Evolutionary conservation across 768 basidiomycete species (phyloP).

Genomic region (Mycena galericulata): DNA sequence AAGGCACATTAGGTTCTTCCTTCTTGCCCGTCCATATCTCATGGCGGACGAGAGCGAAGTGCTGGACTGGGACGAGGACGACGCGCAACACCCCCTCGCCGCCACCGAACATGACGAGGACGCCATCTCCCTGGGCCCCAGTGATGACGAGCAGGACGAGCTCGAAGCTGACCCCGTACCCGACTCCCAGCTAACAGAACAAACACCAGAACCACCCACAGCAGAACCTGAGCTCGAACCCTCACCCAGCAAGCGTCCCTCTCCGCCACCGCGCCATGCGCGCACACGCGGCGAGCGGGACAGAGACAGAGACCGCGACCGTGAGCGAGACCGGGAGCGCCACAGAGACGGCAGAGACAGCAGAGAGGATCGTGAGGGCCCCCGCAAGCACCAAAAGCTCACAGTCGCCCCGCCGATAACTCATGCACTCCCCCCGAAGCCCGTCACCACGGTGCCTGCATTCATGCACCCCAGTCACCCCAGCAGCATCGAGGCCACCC

Average conservation of each 20-base stretch:
- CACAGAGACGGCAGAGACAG: conserved; percentile 2
- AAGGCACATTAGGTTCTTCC: conserved; percentile 14
- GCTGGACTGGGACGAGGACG: conserved; percentile 76
- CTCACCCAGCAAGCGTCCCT: conserved; percentile 5
- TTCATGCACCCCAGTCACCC: conserved; percentile 24
- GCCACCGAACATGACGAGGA: conserved; percentile 77
- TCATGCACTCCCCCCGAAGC: conserved; percentile 34
- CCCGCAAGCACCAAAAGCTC: conserved; percentile 19
- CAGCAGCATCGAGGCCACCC: conserved; percentile 31
- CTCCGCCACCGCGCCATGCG: conserved; percentile 11
- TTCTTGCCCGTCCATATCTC: conserved; percentile 34
- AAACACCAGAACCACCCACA: neutral
- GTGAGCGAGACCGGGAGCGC: conserved; percentile 2
- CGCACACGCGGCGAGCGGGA: conserved; percentile 15
- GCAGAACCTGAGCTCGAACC: neutral
- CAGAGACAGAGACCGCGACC: conserved; percentile 27
- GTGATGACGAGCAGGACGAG: conserved; percentile 32
- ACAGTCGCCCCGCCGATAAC: conserved; percentile 26
- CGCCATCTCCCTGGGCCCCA: conserved; percentile 48
- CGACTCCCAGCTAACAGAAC: neutral
- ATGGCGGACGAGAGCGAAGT: conserved; percentile 79
- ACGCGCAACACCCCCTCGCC: conserved; percentile 46
- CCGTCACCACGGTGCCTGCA: conserved; percentile 21
- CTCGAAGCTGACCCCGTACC: neutral
- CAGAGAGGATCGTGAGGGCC: too few species aligned